Conservation (phyloP, 2,329 filamentous ascomycete species). For the Chalaropsis thielavioides region DNA sequence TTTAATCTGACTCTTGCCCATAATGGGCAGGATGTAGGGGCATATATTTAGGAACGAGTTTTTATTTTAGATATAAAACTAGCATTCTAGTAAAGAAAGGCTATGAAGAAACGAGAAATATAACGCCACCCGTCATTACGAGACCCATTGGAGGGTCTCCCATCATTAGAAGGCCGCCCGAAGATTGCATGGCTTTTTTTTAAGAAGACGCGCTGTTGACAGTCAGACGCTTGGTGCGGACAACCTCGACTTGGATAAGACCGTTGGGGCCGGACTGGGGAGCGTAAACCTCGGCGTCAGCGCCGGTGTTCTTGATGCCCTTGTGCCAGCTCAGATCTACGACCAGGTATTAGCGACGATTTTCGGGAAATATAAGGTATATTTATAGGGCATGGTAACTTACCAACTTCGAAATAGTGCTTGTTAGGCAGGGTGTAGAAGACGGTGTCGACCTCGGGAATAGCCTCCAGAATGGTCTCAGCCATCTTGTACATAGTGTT, state of each 20-base stretch:
- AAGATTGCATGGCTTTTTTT: neutral
- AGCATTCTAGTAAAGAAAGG: neutral
- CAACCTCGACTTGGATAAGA: conserved; percentile 85
- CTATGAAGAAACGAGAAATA: neutral
- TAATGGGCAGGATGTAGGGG: neutral
- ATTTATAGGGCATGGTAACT: conserved; percentile 25
- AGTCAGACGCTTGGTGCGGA: conserved; percentile 29
- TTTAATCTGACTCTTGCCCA: neutral
- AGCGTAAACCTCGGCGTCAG: conserved; percentile 88
- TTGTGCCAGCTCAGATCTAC: conserved; percentile 94
- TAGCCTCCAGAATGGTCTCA: conserved; percentile 65
- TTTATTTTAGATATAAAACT: conserved; percentile 2
- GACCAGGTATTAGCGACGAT: neutral
- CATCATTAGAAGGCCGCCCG: conserved; percentile 4
- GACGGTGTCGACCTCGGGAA: conserved; percentile 56
- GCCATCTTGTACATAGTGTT: conserved; percentile 99
- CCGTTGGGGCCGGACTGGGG: conserved; percentile 90
- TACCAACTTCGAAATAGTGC: conserved; percentile 94
- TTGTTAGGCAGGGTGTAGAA: conserved; percentile 89
- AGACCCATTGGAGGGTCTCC: neutral
- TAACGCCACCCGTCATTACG: neutral
- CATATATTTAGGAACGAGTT: neutral
- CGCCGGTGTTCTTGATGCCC: conserved; percentile 83
- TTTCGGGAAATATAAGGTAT: neutral
- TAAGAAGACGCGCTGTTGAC: conserved; percentile 13